Base-by-base conservation (phyloP, 345 rosid genomes). In the Erysimum cheiranthoides region DNA sequence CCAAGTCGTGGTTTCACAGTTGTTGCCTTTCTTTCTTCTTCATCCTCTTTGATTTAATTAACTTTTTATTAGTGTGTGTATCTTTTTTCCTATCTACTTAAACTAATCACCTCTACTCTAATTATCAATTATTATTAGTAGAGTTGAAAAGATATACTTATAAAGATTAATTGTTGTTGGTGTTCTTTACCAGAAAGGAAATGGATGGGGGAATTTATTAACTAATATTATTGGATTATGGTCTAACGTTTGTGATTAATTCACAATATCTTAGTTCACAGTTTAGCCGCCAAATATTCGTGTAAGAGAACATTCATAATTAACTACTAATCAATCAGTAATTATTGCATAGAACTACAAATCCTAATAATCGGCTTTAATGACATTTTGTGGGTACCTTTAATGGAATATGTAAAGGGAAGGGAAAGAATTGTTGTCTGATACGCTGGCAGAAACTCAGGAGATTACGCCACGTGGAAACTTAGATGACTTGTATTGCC, bases 1-100 rank as follows among this genome's bases (percentile, higher is more conserved):
- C 43, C 16, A 67, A 74, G 82, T 79, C 69, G 78, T 74, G 80
- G 78, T 77, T 47, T 53, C 21, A 73, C 62, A 79, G 72, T 74
- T 73, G 78, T 68, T 79, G 68, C 18, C 68, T 68, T 57, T 78
- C 73, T 65, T 57, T 76, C 73, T 74, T 50, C 35, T 12, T 58
- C 17, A 17, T 46, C 21, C 10, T 32, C 49, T 42, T 66, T 47
- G 1, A 21, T 5, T 51, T 51, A 16, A 10, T 70, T 70, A 0
- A 13, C 2, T 9, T 47, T 69, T 21, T 31, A 31, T 64, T 54
- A 8, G 42, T 51, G 36, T 46, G 8, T 28, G 1, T 45, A 9
- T 39, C 5, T 18, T 30, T 31, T 73, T 79, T 79, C 82, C 63
- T 68, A 42, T 69, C 82, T 69, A 74, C 78, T 68, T 79, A 74